A percentile compares a stretch with the other conserved stretches of the same genome.
phyloP scores from a whole-genome alignment of 2,329 filamentous ascomycete genomes.

The Aphanoascus verrucosus region DNA sequence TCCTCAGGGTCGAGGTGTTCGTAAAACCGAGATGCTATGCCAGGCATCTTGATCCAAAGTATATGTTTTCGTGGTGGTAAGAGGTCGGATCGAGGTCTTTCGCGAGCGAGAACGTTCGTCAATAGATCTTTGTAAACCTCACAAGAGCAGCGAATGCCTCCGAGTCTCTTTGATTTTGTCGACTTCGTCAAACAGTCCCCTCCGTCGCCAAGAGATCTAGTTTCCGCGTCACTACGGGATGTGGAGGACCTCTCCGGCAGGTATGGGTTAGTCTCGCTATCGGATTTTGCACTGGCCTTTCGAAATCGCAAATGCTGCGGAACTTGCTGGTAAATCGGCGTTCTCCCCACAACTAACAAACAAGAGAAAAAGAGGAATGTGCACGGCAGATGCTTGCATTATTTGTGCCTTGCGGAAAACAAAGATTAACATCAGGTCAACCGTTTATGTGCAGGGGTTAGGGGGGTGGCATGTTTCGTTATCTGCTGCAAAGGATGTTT shows the following conservation, averaged over 20 bases:
- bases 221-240: neutral
- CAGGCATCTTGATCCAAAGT: conserved; percentile 6
- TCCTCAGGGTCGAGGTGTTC: conserved; percentile 14
- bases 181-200: neutral
- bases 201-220: neutral
- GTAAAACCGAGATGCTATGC: conserved; percentile 14
- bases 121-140: no score
- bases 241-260: neutral
- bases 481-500: conserved; percentile 5
- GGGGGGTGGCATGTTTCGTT: neutral
- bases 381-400: neutral
- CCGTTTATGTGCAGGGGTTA: neutral
- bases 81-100: neutral
- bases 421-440: neutral
- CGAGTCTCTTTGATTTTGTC: no score
- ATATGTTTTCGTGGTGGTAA: neutral
- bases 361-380: neutral
- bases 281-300: neutral
- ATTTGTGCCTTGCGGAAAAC: neutral
- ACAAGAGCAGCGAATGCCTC: no score
- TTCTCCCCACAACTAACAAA: neutral
- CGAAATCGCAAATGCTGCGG: neutral
- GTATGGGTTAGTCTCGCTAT: neutral
- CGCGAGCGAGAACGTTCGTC: no score
- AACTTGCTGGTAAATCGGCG: neutral